Evolutionary conservation across 202 grass and related monocot genomes (phyloP), one percentile per base, ranked within the genome.

Genomic region (Brachypodium distachyon): DNA sequence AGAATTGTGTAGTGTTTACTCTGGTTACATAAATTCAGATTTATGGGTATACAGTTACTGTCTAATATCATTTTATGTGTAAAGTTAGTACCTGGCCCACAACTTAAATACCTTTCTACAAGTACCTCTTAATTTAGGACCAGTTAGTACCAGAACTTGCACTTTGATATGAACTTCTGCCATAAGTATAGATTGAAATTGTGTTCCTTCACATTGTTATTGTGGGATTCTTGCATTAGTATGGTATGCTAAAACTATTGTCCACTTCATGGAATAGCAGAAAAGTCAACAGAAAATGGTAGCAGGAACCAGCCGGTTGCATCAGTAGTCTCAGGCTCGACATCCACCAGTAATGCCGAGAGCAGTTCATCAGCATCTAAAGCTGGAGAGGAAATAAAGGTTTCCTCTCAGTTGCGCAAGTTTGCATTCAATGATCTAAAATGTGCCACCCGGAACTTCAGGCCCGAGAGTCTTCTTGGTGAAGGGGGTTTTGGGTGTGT

Each of bases 401-500:
- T 94, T 81, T 77, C 88, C 46, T 90, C 88, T 9, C 88, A 90
- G 49, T 83, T 94, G 61, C 91, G 76, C 41, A 94, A 88, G 70
- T 94, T 94, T 77, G 84, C 79, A 74, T 94, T 94, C 80, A 88
- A 70, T 66, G 91, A 94, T 76, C 85, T 94, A 25, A 94, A 94
- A 82, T 78, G 76, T 54, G 85, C 91, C n/a, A 94, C 91, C 0
- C 70, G 88, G 84, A 94, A 94, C 79, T 94, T 94, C 81, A 81
- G 85, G 72, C 91, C 91, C 6, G 91, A 94, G 53, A 88, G 85
- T 79, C 85, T 90, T 76, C 85, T 94, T 71, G 91, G 91, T 31
- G 91, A 94, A 73, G 91, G 91, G 19, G 91, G 91, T 51, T 90
- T 94, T 84, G 91, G 91, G 52, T 94, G 91, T 94, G 91, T 94